Percentiles rank a stretch among this genome's conserved stretches.
phyloP scores from a whole-genome alignment of 2,329 filamentous ascomycete genomes.

The Diaporthe ampelina region DNA sequence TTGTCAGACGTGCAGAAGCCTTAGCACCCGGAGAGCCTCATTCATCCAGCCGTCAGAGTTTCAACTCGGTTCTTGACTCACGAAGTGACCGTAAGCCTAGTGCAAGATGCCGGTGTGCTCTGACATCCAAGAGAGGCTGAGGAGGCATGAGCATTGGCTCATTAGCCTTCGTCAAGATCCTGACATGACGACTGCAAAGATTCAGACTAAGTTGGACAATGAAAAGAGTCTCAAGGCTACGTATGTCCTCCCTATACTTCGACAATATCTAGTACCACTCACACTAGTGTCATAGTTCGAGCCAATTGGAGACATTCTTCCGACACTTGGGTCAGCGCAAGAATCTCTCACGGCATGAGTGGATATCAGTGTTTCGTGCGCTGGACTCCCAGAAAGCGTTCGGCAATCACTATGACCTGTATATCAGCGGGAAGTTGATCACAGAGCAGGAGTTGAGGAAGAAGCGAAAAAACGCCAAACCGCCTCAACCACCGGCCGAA shows the following conservation, averaged over 20 bases:
- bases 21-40: no score
- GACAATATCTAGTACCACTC: background rate
- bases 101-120: background rate
- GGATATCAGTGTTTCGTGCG: background rate
- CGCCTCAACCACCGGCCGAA: background rate
- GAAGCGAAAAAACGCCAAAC: background rate
- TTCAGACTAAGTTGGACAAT: background rate
- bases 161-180: background rate
- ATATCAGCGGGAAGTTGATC: background rate
- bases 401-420: background rate
- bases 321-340: background rate
- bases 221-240: background rate
- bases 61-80: background rate
- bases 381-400: background rate
- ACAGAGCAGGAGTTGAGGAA: background rate
- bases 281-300: background rate
- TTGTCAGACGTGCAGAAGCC: no score
- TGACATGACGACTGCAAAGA: background rate
- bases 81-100: no score
- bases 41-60: background rate
- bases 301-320: background rate
- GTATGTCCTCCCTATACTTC: background rate
- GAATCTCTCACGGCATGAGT: background rate
- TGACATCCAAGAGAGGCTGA: background rate
- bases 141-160: background rate